Evolutionary conservation across 1,139 yeast genomes (phyloP), one percentile per base, ranked within the genome.

Genomic region (Candida tetrigidarum): DNA sequence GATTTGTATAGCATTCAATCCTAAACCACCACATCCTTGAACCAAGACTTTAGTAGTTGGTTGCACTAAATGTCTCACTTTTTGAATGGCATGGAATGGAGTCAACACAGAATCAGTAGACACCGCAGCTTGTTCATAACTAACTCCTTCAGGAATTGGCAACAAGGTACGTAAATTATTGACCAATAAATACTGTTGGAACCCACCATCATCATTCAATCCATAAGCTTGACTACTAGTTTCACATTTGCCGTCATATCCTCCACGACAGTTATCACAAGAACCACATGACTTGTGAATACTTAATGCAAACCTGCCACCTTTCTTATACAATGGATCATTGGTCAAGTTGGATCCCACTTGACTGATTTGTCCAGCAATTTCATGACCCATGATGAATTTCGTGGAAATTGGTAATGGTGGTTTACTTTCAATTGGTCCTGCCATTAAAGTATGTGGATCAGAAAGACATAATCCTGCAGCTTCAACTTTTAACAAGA

Each of bases 301-400:
- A 37, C 58, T 58, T 37, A 76, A 52, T 10, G 75, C 67, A 48
- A 62, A 72, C 37, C 80, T 58, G 4, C 57, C 56, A 4, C 81
- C 80, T 19, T 59, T 47, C 32, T 58, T 54, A 53, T 64, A 75
- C 12, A 59, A 57, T 20, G 59, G 55, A 30, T 60, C 52, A 28
- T 53, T 54, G 5, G 60, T 64, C 32, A 69, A 53, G 1, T 55
- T 63, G 1, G 55, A 48, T 4, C 84, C 84, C 2, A 68, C 68
- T 18, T 64, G 62, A 22, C 65, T 71, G 23, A 80, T 60, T 44
- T 62, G 63, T 1, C 84, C 85, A 9, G 83, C 80, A 32, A 80
- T 73, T 57, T 80, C 84, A 58, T 80, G 84, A 19, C 85, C 85
- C 76, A 80, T 73, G 18, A 78, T 69, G 52, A 73, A 76, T 38